phyloP scores from a whole-genome alignment of 2,329 filamentous ascomycete genomes.

The Botrytis tulipae region DNA sequence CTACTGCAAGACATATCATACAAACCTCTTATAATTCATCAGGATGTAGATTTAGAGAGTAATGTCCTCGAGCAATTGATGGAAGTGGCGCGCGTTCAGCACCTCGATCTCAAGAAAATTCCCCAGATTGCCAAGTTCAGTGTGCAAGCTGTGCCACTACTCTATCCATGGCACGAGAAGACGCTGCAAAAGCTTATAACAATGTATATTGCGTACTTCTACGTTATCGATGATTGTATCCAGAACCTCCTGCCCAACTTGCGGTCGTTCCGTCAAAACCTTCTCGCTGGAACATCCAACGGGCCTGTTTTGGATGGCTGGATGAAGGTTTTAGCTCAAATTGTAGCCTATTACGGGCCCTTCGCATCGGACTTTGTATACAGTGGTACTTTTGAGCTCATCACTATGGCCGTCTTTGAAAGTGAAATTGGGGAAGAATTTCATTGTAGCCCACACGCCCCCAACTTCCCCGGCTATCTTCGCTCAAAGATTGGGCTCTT shows the following conservation, averaged over 20 bases:
- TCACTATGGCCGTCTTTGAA: not conserved
- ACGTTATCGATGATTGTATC: not conserved
- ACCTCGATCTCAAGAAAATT: not conserved
- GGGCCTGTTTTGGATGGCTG: not conserved
- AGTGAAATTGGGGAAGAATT: not conserved
- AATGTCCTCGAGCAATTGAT: not conserved
- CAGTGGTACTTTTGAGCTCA: not conserved
- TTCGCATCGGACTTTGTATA: not conserved
- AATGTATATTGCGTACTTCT: not conserved
- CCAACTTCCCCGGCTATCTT: not conserved
- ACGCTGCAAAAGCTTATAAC: not conserved
- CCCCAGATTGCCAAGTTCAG: not conserved
- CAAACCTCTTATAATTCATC: not conserved
- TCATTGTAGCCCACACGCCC: not conserved
- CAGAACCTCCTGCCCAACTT: not conserved
- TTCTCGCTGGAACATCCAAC: not conserved
- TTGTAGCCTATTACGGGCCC: not conserved
- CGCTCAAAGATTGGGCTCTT: not conserved
- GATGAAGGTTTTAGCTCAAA: not conserved
- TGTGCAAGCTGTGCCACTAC: accelerated
- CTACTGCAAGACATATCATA: not conserved
- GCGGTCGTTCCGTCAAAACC: not conserved
- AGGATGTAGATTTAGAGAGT: not conserved
- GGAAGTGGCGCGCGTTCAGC: not conserved
- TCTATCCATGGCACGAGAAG: not conserved